Base-by-base conservation (phyloP, 495 filamentous ascomycete genomes). In the Trichoderma asperelloides region DNA sequence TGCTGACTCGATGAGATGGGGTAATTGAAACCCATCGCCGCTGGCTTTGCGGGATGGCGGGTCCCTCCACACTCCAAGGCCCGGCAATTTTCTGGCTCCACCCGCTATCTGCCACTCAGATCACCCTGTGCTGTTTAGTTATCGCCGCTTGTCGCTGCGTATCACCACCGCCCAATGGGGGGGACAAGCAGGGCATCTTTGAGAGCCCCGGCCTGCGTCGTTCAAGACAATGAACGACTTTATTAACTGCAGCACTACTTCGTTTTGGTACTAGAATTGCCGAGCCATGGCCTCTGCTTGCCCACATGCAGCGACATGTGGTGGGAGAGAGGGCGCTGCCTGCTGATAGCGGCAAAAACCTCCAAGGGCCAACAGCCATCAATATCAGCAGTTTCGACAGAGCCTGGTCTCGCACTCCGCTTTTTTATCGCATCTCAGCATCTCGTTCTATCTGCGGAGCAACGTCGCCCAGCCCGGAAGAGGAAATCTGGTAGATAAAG, bases 401-500 rank as follows among this genome's bases (percentile, higher is more conserved):
- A 47, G 43, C 43, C 43, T n/a, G 49, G 49, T 21, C 49, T 55
- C 49, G 2, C 4, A 55, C 18, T 21, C 49, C 49, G n/a, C 27
- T 30, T 30, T 60, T 30, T 27, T 60, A 28, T 30, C 55, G 23
- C 55, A 27, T 60, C 55, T 60, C 18, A 30, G 13, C 23, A 28
- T 30, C 12, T 30, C 51, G 23, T 28, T 25, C 6, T 60, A 11
- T 11, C 23, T 60, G 27, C 33, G 33, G 33, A 37, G 33, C 5
- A 37, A 37, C 33, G 33, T 37, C 33, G 55, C 25, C 11, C 25
- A 2, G 23, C 9, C 55, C 55, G 55, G 55, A 60, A 28, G 55
- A 30, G 55, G 55, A 27, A 60, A 60, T 60, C 55, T 37, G 33
- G 33, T 37, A 60, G 23, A 60, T 60, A 60, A 60, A 60, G 55